Evolutionary conservation across 768 basidiomycete species (phyloP).

Genomic region (Mycena galericulata): DNA sequence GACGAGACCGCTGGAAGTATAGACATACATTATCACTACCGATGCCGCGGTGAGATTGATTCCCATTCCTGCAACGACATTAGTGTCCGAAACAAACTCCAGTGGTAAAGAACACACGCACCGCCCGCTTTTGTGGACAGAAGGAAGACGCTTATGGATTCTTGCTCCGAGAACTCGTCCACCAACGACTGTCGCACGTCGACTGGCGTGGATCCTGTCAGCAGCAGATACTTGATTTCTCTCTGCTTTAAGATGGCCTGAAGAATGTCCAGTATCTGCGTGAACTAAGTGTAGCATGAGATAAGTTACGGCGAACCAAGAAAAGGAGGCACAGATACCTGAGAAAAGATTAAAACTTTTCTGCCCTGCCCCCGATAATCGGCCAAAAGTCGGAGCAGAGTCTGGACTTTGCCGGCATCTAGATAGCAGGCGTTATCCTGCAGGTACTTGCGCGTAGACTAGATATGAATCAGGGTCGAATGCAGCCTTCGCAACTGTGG

Average conservation of each 20-base stretch:
- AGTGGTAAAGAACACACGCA: constrained; percentile 33
- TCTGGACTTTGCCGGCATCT: constrained; percentile 89
- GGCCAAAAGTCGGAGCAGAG: constrained; percentile 77
- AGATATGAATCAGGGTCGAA: not conserved
- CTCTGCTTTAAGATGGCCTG: constrained; percentile 82
- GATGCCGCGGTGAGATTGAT: constrained; percentile 97
- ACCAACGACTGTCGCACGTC: constrained; percentile 94
- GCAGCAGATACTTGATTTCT: constrained; percentile 79
- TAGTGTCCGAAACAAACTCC: not conserved
- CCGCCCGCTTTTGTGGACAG: constrained; percentile 93
- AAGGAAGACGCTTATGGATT: constrained; percentile 88
- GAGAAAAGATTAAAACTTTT: constrained; percentile 94
- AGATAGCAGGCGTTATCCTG: constrained; percentile 82
- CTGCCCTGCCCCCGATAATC: constrained; percentile 76
- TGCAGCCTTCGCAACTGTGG: constrained; percentile 11
- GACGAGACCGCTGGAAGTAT: not conserved
- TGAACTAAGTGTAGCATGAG: constrained; percentile 71
- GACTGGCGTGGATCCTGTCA: constrained; percentile 95
- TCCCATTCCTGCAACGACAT: constrained; percentile 72
- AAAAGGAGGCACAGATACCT: constrained; percentile 75
- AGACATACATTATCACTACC: constrained; percentile 89
- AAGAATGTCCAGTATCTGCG: constrained; percentile 94
- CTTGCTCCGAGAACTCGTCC: constrained; percentile 94
- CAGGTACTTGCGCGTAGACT: constrained; percentile 82
- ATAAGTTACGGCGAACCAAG: not conserved